Percentiles rank a stretch among this genome's conserved stretches.
phyloP scores from a whole-genome alignment of 257 asterid genomes.

The Lycium ferocissimum region DNA sequence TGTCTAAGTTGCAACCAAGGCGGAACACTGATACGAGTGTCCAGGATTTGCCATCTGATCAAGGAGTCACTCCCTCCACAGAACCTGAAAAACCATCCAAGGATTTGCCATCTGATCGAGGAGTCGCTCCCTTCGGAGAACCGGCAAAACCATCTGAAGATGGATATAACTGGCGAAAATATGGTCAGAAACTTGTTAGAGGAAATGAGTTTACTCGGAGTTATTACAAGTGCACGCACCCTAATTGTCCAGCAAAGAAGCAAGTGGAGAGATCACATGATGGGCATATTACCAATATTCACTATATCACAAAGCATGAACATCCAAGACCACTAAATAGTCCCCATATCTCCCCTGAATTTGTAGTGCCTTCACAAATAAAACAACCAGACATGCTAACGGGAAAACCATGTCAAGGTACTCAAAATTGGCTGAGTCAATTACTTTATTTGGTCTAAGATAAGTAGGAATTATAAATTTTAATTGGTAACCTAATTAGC shows the following conservation, averaged over 20 bases:
- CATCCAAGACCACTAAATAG: constrained; percentile 72
- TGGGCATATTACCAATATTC: constrained; percentile 69
- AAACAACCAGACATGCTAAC: constrained; percentile 42
- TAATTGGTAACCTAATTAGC: constrained; percentile 43
- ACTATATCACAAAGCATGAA: constrained; percentile 72
- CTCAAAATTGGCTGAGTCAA: constrained; percentile 23
- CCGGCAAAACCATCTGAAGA: constrained; percentile 69
- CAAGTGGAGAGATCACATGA: constrained; percentile 89
- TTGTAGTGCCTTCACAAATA: constrained; percentile 44
- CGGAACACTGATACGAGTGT: constrained; percentile 47
- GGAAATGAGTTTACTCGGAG: constrained; percentile 84
- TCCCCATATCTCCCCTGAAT: constrained; percentile 48
- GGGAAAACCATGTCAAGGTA: constrained; percentile 54
- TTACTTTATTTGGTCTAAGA: constrained; percentile 11
- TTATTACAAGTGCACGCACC: constrained; percentile 82
- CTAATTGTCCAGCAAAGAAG: constrained; percentile 74
- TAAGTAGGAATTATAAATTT: constrained; percentile 23
- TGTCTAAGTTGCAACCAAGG: constrained; percentile 53
- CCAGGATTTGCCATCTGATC: constrained; percentile 36
- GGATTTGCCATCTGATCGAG: constrained; percentile 36
- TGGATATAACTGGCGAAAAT: constrained; percentile 97
- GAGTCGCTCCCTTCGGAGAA: constrained; percentile 32
- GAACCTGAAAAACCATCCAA: constrained; percentile 34
- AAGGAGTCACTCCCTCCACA: constrained; percentile 33
- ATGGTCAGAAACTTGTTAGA: constrained; percentile 94